phyloP scores from a whole-genome alignment of 139 green algal species.

The Haematococcus lacustris region DNA sequence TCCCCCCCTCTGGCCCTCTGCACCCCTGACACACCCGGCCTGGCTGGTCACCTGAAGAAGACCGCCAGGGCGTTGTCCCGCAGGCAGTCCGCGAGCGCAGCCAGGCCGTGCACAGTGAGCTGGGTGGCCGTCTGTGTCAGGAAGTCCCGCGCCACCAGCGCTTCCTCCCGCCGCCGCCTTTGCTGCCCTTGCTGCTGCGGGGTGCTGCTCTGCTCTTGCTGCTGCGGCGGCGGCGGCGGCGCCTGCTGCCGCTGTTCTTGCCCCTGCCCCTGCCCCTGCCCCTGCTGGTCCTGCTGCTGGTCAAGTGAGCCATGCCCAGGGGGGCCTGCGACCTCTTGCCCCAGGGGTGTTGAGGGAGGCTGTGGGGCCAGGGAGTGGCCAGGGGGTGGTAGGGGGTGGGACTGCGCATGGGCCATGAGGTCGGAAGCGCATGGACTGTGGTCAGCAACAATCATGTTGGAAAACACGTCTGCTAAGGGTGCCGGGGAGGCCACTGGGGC shows the following conservation, averaged over 20 bases:
- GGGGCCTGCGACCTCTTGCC: too few relatives aligned
- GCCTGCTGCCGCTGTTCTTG: not conserved
- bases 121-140: conserved; percentile 71
- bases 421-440: too few relatives aligned
- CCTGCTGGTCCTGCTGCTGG: conserved; percentile 1
- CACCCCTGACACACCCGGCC: too few relatives aligned
- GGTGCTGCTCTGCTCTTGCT: not conserved
- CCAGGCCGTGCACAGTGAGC: conserved; percentile 75
- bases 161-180: not conserved
- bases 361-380: too few relatives aligned
- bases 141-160: conserved; percentile 50
- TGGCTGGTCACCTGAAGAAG: conserved; percentile 59
- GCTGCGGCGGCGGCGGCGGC: not conserved
- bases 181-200: not conserved
- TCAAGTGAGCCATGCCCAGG: conserved; percentile 5
- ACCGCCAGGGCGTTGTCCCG: conserved; percentile 71
- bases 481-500: too few relatives aligned
- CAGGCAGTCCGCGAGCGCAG: conserved; percentile 39
- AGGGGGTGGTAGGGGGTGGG: too few relatives aligned
- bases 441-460: too few relatives aligned
- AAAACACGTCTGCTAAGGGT: too few relatives aligned
- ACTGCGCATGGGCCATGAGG: too few relatives aligned
- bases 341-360: too few relatives aligned
- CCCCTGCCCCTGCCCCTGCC: not conserved
- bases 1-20: too few relatives aligned